Base-by-base conservation (phyloP, 805 yeast genomes). In the Saturnispora halmiae region DNA sequence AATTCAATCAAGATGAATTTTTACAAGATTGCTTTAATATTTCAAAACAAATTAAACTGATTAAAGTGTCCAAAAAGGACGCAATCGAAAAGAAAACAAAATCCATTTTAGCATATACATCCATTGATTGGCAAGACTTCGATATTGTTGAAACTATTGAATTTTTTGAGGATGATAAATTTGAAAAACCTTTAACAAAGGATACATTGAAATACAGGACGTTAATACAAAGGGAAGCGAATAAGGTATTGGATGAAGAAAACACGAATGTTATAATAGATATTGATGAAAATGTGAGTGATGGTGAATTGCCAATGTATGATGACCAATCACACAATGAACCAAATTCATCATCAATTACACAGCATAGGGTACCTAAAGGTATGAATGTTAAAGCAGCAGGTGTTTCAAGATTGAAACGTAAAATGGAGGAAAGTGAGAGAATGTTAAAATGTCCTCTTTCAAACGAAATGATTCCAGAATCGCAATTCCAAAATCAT, bases 101-200 rank as follows among this genome's bases (percentile, higher is more conserved):
- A 34, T 69, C 72, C 30, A 69, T 68, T 43, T 48, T 75, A 4
- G 78, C 72, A 31, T 84, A 70, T 60, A 85, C 88, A 0, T 72
- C 82, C 8, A 78, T 86, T 18, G 87, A 88, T 60, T 90, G 98
- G 98, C 78, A 79, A 42, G 84, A 82, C 46, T 90, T 88, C 54
- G 66, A 70, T 2, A 66, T 84, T 14, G 80, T 84, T 6, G 85
- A 78, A 37, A 75, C 79, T 2, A 66, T 87, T 11, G 76, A 70
- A 36, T 80, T 86, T 48, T 73, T 74, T 13, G 77, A 75, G 2
- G 59, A 73, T 6, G 87, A 79, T 55, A 80, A 76, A 38, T 60
- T 79, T 38, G 67, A 73, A 1, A 50, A 54, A 8, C 84, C 94
- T 0, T 54, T 81, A 38, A 63, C 68, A 3, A 61, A 79, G 34